Base-by-base conservation (phyloP, 495 filamentous ascomycete species). In the Opeltia flavorubescens region DNA sequence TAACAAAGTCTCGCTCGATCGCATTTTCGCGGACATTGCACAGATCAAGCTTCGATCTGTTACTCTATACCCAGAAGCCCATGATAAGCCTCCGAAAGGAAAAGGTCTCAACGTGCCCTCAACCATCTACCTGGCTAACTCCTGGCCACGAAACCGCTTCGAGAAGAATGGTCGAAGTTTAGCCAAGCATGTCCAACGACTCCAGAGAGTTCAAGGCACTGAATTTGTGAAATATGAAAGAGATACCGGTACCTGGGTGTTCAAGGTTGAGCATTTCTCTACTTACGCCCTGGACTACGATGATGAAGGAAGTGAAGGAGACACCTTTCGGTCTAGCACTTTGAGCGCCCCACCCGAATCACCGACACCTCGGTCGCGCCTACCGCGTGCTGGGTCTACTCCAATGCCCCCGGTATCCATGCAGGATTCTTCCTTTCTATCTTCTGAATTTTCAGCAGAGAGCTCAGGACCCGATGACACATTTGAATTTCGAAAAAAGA, bases 211-310 rank as follows among this genome's bases (percentile, higher is more conserved):
- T 27, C 63, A 64, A 24, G 83, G 85, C 56, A 94, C 91, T 5
- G 76, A 77, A 28, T 95, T 94, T 51, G 66, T 86, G 40, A 67
- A 71, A 49, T 98, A 95, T 61, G 73, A 89, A 33, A 66, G 59
- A 31, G 73, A 83, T 17, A 84, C 77, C 26, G 91, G 91, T 44
- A 75, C 83, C 21, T 98, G 91, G 91, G 73, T 75, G 5, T 98
- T 98, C 67, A 79, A 69, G 17, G 91, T 98, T 31, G 78, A 86
- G 49, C 91, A 98, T 63, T 98, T 88, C 63, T 95, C 87, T 13
- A 94, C 87, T 7, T 98, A 98, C 60, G 87, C 81, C n/a, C 69
- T 95, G 42, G 82, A 87, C 51, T 85, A 91, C 52, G 84, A 89
- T 35, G 84, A 85, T 23, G 83, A 86, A 29, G 74, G 78, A 13